Base-by-base conservation (phyloP, 2,329 filamentous ascomycete genomes). In the Sporothrix globosa region DNA sequence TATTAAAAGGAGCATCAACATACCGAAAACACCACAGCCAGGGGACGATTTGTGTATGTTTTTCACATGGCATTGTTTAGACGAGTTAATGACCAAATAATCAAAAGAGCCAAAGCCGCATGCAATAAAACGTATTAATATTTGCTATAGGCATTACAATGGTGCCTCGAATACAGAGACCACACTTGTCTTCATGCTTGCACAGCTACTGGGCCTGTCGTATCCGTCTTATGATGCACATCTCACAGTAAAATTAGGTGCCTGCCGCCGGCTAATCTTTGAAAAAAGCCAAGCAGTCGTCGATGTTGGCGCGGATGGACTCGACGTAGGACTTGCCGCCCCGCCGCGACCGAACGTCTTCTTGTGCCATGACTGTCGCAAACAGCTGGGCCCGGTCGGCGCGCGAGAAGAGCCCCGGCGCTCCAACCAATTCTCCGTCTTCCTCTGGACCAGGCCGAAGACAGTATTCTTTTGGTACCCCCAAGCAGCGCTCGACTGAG, bases 281-380 rank as follows among this genome's bases (percentile, higher is more conserved):
- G 10, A 67, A 34, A 67, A 67, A 54, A 2, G 48, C n/a, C 65
- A 54, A 10, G 1, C 48, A 39, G 11, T 41, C 48, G 11, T 67
- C 19, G 13, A 67, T 67, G 65, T 34, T 67, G 2, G 19, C 24
- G 5, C 65, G 48, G 13, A 67, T 67, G 3, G 65, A 67, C 65
- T 67, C 65, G 2, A 54, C 65, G 9, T 67, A 67, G 19, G 65
- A 67, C 48, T 24, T 39, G 19, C 65, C 30, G 9, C 48, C 65
- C 9, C 48, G 34, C 10, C n/a, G 48, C n/a, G 65, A 14, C 24
- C 54, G 19, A 10, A 67, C 30, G 24, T 67, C 65, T 19, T 67
- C 65, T 30, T 67, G 65, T 6, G 48, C 48, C 48, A 67, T 44
- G 13, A 27, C 65, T 4, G 30, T 21, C 30, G 27, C 50, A 13